phyloP scores from a whole-genome alignment of 768 basidiomycete species.

The Tricholoma sp. region DNA sequence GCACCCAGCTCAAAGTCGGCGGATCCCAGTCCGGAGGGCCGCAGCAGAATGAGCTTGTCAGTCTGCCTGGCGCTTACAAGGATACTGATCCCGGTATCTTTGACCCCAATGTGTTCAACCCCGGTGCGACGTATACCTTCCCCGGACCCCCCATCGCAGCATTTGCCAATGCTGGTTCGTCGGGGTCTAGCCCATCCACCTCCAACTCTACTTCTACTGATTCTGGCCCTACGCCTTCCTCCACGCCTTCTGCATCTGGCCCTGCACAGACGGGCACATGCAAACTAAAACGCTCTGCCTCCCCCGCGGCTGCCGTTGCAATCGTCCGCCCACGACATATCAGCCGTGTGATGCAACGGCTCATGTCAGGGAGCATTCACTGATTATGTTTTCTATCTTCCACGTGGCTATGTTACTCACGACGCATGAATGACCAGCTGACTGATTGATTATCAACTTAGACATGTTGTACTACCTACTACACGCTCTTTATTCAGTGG shows the following conservation, averaged over 20 bases:
- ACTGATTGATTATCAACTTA: background rate
- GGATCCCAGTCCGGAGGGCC: slow-evolving; percentile 52
- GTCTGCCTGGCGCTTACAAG: slow-evolving; percentile 68
- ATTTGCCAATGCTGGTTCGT: slow-evolving; percentile 23
- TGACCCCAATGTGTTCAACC: slow-evolving; percentile 41
- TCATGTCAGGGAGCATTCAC: slow-evolving; percentile 10
- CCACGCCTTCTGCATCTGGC: background rate
- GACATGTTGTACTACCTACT: background rate
- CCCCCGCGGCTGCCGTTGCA: background rate
- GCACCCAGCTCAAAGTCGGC: slow-evolving; percentile 50
- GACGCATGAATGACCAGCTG: background rate
- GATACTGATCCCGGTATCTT: slow-evolving; percentile 70
- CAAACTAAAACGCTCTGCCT: background rate
- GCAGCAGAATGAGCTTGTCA: slow-evolving; percentile 44
- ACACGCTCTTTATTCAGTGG: background rate
- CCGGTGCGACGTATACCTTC: slow-evolving; percentile 32
- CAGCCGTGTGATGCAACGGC: slow-evolving; percentile 26
- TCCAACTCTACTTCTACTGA: background rate
- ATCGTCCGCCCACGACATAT: slow-evolving; percentile 20
- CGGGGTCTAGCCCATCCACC: slow-evolving; percentile 7
- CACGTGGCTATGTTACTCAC: background rate
- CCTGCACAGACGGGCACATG: background rate
- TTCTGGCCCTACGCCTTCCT: background rate
- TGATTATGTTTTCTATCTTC: background rate
- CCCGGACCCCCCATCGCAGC: slow-evolving; percentile 48